phyloP scores from a whole-genome alignment of 1,284 basidiomycete genomes.

The Trichosporon sp. region DNA sequence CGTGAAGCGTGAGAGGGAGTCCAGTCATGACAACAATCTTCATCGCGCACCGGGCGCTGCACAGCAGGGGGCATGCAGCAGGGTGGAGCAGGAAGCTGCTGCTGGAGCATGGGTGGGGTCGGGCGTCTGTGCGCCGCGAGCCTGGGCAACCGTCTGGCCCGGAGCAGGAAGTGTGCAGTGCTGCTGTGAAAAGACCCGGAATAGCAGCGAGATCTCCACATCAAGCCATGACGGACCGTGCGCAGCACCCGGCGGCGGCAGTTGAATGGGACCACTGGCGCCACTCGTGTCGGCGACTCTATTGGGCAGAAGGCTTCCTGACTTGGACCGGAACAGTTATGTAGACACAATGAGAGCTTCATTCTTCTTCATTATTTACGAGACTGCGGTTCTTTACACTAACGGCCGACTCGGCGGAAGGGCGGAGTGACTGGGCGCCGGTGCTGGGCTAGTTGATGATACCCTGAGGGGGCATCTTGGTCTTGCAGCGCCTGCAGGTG shows the following conservation, averaged over 20 bases:
- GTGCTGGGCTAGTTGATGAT: background rate
- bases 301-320: no score
- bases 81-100: background rate
- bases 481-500: slow-evolving; percentile 1
- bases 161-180: background rate
- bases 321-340: no score
- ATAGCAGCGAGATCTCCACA: background rate
- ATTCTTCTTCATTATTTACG: no score
- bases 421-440: no score
- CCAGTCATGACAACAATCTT: background rate
- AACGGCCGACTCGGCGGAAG: no score
- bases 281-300: background rate
- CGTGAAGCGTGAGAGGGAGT: background rate
- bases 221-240: background rate
- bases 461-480: slow-evolving; percentile 3
- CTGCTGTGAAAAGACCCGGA: background rate
- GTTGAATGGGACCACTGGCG: background rate
- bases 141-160: background rate
- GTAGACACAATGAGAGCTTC: no score
- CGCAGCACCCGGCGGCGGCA: background rate
- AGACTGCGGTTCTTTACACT: no score
- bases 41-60: background rate
- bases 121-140: background rate
- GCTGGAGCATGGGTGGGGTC: background rate
- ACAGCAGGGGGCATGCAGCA: background rate